Conservation (phyloP, 208 protist species). For the Acanthamoeba castellanii region DNA sequence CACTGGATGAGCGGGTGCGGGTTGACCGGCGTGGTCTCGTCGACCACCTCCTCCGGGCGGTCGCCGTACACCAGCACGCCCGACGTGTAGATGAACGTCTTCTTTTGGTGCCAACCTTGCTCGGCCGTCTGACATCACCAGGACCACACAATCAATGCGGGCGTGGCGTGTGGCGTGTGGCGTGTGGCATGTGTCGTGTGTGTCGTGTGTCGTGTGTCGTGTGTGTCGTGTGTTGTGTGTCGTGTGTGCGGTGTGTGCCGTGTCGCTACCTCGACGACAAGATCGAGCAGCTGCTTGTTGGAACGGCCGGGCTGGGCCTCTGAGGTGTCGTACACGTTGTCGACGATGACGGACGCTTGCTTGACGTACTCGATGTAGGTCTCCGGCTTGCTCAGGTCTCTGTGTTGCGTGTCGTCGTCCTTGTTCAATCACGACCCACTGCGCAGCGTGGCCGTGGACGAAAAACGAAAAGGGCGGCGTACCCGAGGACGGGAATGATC, state of each 20-base stretch:
- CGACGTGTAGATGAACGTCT: constrained; percentile 75
- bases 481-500: constrained; percentile 73
- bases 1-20: constrained; percentile 19
- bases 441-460: neutral
- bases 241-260: neutral
- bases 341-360: constrained; percentile 60
- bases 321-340: constrained; percentile 48
- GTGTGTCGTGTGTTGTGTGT: neutral
- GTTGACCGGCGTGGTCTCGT: constrained; percentile 56
- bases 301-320: neutral
- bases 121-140: neutral
- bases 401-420: neutral
- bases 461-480: neutral
- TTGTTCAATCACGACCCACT: neutral
- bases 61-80: constrained; percentile 64
- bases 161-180: neutral
- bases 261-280: constrained; percentile 28
- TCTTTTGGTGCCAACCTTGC: constrained; percentile 47
- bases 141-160: neutral
- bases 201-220: neutral
- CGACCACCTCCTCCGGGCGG: constrained; percentile 24
- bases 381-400: constrained; percentile 63
- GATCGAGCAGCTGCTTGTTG: constrained; percentile 60
- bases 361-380: constrained; percentile 47
- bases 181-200: neutral